These are phyloP conservation scores for Discostella stelligera DNA, from an alignment of 352 stramenopile genomes.

Conservation along the genomic window DNA sequence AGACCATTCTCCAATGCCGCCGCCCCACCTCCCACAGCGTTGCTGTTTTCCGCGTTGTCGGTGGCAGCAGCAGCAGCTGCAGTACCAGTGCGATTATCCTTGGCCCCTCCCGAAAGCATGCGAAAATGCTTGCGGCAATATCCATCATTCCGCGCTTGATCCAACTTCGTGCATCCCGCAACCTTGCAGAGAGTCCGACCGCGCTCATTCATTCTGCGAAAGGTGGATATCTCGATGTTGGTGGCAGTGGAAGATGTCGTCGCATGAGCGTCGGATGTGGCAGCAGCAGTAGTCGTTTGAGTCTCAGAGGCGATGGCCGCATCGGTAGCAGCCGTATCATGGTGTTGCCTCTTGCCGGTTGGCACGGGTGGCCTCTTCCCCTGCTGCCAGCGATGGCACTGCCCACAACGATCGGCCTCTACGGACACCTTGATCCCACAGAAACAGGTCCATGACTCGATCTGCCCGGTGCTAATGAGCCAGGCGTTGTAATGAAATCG, in stretches of 20 bases:
- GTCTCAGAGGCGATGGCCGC: too few species aligned
- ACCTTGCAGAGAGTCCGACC: constrained; percentile 22
- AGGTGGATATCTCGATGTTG: constrained; percentile 3
- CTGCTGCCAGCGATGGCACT: constrained; percentile 8
- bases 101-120: not conserved
- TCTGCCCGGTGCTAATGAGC: constrained; percentile 7
- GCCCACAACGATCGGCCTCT: constrained; percentile 8
- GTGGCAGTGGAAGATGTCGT: not conserved
- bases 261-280: not conserved
- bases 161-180: constrained; percentile 11
- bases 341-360: too few species aligned
- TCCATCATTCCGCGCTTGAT: constrained; percentile 17
- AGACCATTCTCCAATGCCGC: not conserved
- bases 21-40: not conserved
- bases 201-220: constrained; percentile 10
- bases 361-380: not conserved
- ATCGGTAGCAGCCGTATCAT: too few species aligned
- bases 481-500: constrained; percentile 8
- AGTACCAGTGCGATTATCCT: not conserved
- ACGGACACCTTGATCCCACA: constrained; percentile 9
- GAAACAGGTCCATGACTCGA: constrained; percentile 9
- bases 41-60: not conserved
- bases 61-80: not conserved
- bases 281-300: not conserved
- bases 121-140: constrained; percentile 14